Evolutionary conservation across 306 rosid species (phyloP).

Genomic region (Alnus rubra): DNA sequence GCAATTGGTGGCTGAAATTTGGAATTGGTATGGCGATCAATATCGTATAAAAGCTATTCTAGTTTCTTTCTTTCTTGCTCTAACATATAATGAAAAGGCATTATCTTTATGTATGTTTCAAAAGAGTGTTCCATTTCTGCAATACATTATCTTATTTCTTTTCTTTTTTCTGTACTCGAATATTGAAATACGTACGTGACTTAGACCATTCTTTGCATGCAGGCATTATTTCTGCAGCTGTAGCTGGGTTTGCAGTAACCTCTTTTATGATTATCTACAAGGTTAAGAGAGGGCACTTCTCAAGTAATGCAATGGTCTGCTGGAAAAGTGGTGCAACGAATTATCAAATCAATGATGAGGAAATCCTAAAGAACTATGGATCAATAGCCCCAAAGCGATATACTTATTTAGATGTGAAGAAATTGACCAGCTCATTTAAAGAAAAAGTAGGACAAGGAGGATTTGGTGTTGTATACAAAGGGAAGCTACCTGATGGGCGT

Average conservation of each 20-base stretch:
- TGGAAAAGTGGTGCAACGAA: background rate
- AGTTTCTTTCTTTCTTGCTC: background rate
- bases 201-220: background rate
- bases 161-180: background rate
- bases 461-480: conserved; percentile 46
- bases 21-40: background rate
- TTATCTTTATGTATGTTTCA: background rate
- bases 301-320: background rate
- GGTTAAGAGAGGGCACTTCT: background rate
- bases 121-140: background rate
- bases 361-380: conserved; percentile 2
- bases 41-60: background rate
- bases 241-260: background rate
- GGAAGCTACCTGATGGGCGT: conserved; percentile 31
- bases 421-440: conserved; percentile 33
- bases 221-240: background rate
- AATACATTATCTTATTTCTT: background rate
- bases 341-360: conserved; percentile 1
- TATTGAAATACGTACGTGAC: background rate
- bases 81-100: background rate
- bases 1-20: background rate
- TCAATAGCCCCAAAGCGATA: conserved; percentile 24
- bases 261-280: no score
- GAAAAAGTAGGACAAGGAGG: conserved; percentile 42
- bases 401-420: conserved; percentile 25